Evolutionary conservation across 2,329 filamentous ascomycete genomes (phyloP).

Genomic region (Claviceps sp.): DNA sequence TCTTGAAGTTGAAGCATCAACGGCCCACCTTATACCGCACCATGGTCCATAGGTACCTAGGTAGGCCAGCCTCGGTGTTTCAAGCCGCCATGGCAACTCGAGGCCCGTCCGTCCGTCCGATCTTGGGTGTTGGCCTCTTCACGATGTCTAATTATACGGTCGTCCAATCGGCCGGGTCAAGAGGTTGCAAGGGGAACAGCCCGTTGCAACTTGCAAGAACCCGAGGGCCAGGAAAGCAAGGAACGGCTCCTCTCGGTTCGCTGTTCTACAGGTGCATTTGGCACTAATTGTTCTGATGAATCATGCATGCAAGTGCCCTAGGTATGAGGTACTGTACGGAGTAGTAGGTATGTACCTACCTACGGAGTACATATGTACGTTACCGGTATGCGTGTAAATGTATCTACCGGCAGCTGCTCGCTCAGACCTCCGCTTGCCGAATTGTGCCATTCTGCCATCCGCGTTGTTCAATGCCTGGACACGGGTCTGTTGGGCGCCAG

Average conservation of each 20-base stretch:
- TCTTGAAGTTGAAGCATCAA: neutral
- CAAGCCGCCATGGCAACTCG: neutral
- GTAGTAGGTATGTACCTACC: neutral
- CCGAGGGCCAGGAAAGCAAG: neutral
- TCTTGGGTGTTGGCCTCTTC: too few species aligned
- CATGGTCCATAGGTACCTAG: too few species aligned
- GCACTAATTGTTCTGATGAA: neutral
- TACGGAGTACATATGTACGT: too few species aligned
- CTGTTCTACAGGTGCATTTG: neutral
- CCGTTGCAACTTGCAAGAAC: too few species aligned
- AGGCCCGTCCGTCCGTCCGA: too few species aligned
- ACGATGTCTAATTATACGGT: too few species aligned
- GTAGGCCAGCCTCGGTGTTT: neutral
- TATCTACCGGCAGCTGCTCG: too few species aligned
- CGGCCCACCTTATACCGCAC: neutral
- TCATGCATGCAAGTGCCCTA: neutral
- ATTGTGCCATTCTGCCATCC: neutral
- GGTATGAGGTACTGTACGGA: neutral
- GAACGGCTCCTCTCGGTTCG: neutral
- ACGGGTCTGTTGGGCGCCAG: too few species aligned
- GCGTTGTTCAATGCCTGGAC: too few species aligned
- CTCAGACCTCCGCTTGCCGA: slow-evolving; percentile 1
- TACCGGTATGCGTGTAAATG: too few species aligned
- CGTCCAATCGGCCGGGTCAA: neutral
- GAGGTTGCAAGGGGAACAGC: too few species aligned